These are phyloP conservation scores for Leccinum truebloodii DNA, from an alignment of 768 basidiomycete genomes.

Conservation along the genomic window DNA sequence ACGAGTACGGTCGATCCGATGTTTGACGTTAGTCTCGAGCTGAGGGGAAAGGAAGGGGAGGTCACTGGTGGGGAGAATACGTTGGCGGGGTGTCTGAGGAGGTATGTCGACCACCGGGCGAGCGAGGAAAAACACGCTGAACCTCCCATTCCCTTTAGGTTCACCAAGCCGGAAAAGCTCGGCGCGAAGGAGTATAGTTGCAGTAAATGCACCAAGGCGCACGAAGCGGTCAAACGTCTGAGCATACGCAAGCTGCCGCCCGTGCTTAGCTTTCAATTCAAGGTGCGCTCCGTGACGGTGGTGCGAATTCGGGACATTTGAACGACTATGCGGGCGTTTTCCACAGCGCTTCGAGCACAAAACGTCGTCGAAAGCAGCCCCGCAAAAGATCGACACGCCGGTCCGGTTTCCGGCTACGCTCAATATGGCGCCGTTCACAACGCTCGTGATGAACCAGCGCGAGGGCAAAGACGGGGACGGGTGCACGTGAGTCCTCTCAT, in stretches of 20 bases:
- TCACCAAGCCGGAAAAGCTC: slow-evolving; percentile 83
- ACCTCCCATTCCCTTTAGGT: slow-evolving; percentile 44
- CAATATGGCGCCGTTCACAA: slow-evolving; percentile 89
- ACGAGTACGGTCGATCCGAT: slow-evolving; percentile 86
- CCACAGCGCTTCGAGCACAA: slow-evolving; percentile 90
- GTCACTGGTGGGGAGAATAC: slow-evolving; percentile 57
- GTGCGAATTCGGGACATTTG: not conserved
- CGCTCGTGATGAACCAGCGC: slow-evolving; percentile 52
- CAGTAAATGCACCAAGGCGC: slow-evolving; percentile 70
- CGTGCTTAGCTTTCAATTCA: slow-evolving; percentile 93
- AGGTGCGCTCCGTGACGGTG: slow-evolving; percentile 42
- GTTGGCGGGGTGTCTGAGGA: slow-evolving; percentile 70
- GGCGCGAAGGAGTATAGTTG: slow-evolving; percentile 84
- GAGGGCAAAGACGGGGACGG: slow-evolving; percentile 42
- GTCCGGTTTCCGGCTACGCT: slow-evolving; percentile 82
- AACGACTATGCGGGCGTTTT: not conserved
- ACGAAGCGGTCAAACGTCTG: slow-evolving; percentile 84
- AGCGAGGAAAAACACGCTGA: not conserved
- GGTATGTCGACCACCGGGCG: slow-evolving; percentile 42
- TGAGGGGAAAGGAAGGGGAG: slow-evolving; percentile 57
- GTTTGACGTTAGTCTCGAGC: slow-evolving; percentile 86
- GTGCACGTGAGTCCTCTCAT: slow-evolving; percentile 23
- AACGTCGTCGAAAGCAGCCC: slow-evolving; percentile 64
- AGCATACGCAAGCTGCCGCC: slow-evolving; percentile 85
- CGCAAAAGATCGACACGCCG: slow-evolving; percentile 82